Evolutionary conservation across 1,284 basidiomycete genomes (phyloP).

Genomic region (Trichosporon sp.): DNA sequence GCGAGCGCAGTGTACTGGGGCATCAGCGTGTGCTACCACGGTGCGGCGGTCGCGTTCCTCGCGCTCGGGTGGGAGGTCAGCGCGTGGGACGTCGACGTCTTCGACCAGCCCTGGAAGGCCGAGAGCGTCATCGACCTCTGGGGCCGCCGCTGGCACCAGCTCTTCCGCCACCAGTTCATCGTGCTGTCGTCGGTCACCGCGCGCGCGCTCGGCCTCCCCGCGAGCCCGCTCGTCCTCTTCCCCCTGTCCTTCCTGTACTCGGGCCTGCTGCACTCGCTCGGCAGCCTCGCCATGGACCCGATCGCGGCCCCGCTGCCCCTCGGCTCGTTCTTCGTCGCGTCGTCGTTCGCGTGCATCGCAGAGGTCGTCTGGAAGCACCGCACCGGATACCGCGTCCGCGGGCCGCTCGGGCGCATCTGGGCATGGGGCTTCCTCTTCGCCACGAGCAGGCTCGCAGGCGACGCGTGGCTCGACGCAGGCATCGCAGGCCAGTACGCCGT

Average conservation of each 20-base stretch:
- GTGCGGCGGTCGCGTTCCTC: conserved; percentile 25
- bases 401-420: conserved; percentile 41
- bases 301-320: conserved; percentile 31
- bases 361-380: conserved; percentile 16
- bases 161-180: conserved; percentile 42
- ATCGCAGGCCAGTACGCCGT: conserved; percentile 9
- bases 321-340: conserved; percentile 37
- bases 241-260: conserved; percentile 42
- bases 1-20: conserved; percentile 30
- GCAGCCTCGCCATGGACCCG: conserved; percentile 38
- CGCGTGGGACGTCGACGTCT: conserved; percentile 42
- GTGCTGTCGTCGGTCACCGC: conserved; percentile 33
- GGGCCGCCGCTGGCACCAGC: conserved; percentile 49
- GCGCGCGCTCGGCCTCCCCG: conserved; percentile 22
- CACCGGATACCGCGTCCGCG: conserved; percentile 36
- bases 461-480: conserved; percentile 36
- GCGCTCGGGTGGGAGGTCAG: conserved; percentile 31
- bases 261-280: conserved; percentile 41
- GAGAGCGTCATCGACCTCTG: conserved; percentile 46
- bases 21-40: conserved; percentile 40
- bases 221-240: conserved; percentile 24
- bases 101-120: conserved; percentile 37
- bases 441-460: conserved; percentile 25
- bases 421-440: conserved; percentile 30
- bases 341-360: conserved; percentile 31